phyloP scores from a whole-genome alignment of 345 rosid species.

The Pseudoturritis turrita region DNA sequence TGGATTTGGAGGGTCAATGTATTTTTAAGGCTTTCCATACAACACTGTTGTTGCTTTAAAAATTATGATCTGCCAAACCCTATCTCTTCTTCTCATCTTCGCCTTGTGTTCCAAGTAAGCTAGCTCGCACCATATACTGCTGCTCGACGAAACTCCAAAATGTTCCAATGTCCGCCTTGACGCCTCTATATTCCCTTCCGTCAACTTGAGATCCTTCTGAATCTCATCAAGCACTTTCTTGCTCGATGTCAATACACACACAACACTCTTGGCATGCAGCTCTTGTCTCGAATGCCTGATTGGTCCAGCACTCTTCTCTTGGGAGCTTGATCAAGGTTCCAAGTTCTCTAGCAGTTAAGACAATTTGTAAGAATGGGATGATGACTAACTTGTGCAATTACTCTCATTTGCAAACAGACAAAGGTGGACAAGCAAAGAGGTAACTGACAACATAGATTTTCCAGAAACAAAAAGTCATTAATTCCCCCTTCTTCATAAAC shows the following conservation, averaged over 20 bases:
- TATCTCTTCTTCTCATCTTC: constrained; percentile 46
- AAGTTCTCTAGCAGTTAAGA: too few species aligned
- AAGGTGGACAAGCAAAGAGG: too few species aligned
- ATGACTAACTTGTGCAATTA: too few species aligned
- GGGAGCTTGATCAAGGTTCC: too few species aligned
- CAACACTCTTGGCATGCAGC: too few species aligned
- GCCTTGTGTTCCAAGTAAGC: constrained; percentile 54
- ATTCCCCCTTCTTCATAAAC: too few species aligned
- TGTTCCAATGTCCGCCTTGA: constrained; percentile 55
- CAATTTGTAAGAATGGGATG: too few species aligned
- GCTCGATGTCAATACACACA: constrained; percentile 48
- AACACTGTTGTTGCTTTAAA: constrained; percentile 64
- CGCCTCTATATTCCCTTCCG: constrained; percentile 63
- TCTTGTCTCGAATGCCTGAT: too few species aligned
- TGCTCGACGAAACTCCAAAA: constrained; percentile 71
- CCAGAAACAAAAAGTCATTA: too few species aligned
- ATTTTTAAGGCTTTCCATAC: constrained; percentile 58
- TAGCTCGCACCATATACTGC: constrained; percentile 67
- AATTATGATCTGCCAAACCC: constrained; percentile 62
- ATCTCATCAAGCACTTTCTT: constrained; percentile 53
- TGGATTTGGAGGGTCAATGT: constrained; percentile 33
- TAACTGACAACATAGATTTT: too few species aligned
- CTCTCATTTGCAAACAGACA: too few species aligned
- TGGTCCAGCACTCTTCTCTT: too few species aligned
- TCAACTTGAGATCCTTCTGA: constrained; percentile 53